These are phyloP conservation scores for Lipomyces chichibuensis DNA, from an alignment of 805 yeast species.

Conservation along the genomic window DNA sequence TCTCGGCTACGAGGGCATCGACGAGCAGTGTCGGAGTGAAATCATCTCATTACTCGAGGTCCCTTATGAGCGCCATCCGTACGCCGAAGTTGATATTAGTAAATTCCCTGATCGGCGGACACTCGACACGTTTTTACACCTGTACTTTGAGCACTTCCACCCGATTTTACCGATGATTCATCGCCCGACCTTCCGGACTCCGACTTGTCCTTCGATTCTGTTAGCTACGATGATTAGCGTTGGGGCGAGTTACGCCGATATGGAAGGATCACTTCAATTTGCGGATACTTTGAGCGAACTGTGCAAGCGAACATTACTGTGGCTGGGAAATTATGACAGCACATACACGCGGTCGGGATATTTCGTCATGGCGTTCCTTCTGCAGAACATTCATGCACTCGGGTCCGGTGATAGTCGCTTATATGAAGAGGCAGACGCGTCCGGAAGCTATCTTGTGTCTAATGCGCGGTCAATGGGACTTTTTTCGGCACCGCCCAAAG, in stretches of 20 bases:
- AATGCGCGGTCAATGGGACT: slow-evolving; percentile 35
- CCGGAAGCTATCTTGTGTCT: slow-evolving; percentile 31
- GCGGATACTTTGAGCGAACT: slow-evolving; percentile 37
- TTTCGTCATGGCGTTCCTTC: slow-evolving; percentile 33
- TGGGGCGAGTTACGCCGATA: slow-evolving; percentile 37
- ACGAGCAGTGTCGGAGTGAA: slow-evolving; percentile 20
- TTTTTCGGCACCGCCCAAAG: slow-evolving; percentile 21
- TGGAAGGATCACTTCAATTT: slow-evolving; percentile 33
- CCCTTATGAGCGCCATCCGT: slow-evolving; percentile 21
- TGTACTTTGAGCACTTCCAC: slow-evolving; percentile 32
- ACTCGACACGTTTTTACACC: slow-evolving; percentile 33
- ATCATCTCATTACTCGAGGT: slow-evolving; percentile 15
- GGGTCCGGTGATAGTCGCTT: slow-evolving; percentile 36
- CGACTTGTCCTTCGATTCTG: slow-evolving; percentile 27
- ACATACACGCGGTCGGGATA: slow-evolving; percentile 31
- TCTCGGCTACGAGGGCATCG: slow-evolving; percentile 4
- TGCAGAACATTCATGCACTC: slow-evolving; percentile 36
- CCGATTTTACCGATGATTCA: slow-evolving; percentile 35
- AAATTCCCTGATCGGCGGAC: slow-evolving; percentile 33
- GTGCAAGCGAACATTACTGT: slow-evolving; percentile 31
- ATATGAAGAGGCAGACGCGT: slow-evolving; percentile 37
- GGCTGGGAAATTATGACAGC: slow-evolving; percentile 30
- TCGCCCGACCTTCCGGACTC: slow-evolving; percentile 31
- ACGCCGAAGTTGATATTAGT: slow-evolving; percentile 24
- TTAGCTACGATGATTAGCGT: slow-evolving; percentile 34